Conservation (phyloP, 768 basidiomycete species). For the Hemileccinum rubropunctum region DNA sequence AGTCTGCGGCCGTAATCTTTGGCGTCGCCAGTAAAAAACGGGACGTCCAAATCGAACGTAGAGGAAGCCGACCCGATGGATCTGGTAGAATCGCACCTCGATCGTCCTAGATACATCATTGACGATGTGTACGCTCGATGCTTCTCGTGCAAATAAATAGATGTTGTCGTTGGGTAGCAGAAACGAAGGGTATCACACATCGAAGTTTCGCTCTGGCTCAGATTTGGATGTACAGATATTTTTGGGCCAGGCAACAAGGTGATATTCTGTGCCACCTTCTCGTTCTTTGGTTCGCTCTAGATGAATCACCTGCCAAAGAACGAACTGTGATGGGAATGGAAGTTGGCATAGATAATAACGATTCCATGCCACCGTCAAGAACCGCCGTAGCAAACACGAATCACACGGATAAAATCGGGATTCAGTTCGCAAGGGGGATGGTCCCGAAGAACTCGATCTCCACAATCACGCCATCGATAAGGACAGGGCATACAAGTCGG, state of each 20-base stretch:
- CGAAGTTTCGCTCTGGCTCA: not conserved
- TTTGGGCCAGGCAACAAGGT: not conserved
- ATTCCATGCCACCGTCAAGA: not conserved
- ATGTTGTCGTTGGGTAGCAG: not conserved
- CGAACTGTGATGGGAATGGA: conserved; percentile 6
- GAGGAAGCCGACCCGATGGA: conserved; percentile 5
- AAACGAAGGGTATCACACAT: not conserved
- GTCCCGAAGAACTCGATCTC: not conserved
- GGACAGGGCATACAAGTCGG: not conserved
- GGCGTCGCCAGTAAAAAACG: not conserved
- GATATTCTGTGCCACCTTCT: not conserved
- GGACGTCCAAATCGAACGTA: conserved; percentile 4
- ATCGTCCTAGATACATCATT: conserved; percentile 2
- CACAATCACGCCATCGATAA: not conserved
- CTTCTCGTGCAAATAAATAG: not conserved
- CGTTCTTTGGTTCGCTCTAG: conserved; percentile 7
- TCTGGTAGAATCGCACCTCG: conserved; percentile 7
- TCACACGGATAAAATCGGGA: conserved; percentile 1
- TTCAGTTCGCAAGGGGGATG: not conserved
- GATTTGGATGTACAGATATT: not conserved
- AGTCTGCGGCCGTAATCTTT: conserved; percentile 2
- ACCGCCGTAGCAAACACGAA: not conserved
- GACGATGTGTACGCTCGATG: not conserved
- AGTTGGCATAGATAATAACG: not conserved
- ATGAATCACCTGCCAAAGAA: conserved; percentile 10